phyloP scores from a whole-genome alignment of 148 eudicot species.

The Suaeda aralocaspica region DNA sequence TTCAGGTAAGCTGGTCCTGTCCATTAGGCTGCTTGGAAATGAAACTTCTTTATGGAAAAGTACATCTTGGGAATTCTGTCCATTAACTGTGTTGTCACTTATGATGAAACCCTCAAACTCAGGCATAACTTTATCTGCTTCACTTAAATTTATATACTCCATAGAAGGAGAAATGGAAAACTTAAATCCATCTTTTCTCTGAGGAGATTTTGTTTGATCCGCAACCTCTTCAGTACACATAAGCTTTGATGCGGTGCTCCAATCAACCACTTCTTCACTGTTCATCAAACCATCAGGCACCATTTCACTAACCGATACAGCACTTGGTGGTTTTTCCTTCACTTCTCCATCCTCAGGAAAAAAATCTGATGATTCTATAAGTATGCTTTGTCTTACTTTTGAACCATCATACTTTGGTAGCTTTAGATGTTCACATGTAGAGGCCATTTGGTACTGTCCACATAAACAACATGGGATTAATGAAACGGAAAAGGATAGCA shows the following conservation, averaged over 20 bases:
- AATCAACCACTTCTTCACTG: constrained; percentile 12
- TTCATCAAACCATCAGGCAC: constrained; percentile 10
- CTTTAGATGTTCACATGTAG: constrained; percentile 16
- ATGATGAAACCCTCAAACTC: constrained; percentile 60
- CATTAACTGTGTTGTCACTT: constrained; percentile 30
- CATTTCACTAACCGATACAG: constrained; percentile 19
- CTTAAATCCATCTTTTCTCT: constrained; percentile 22
- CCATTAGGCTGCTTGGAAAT: constrained; percentile 35
- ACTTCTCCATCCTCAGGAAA: constrained; percentile 19
- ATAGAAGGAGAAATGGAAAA: constrained; percentile 37
- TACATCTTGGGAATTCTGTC: constrained; percentile 28
- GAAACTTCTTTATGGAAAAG: constrained; percentile 31
- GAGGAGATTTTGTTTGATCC: constrained; percentile 24
- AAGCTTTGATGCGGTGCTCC: constrained; percentile 20
- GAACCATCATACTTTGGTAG: constrained; percentile 23
- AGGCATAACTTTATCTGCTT: constrained; percentile 48
- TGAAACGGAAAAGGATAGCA: background rate
- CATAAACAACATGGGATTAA: constrained; percentile 12
- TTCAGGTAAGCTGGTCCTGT: constrained; percentile 54
- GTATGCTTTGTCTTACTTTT: constrained; percentile 22
- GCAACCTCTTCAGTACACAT: constrained; percentile 14
- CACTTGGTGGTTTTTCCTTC: constrained; percentile 14
- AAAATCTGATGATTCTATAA: constrained; percentile 29
- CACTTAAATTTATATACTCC: constrained; percentile 33
- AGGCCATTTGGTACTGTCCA: constrained; percentile 29